Conservation (phyloP, 805 yeast genomes). For the Danielia reshetovae region DNA sequence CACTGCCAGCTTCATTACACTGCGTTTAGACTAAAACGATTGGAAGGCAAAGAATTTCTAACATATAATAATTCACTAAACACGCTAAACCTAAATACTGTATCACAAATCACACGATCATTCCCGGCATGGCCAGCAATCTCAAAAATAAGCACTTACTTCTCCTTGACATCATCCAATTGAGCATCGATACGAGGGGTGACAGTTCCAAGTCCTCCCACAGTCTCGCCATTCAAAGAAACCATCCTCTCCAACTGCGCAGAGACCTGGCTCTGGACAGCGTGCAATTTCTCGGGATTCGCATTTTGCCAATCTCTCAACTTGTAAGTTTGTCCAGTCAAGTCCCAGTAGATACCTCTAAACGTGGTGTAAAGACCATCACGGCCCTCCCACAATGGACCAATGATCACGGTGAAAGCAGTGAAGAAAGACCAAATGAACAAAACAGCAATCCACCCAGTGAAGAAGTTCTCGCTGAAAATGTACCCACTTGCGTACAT, state of each 20-base stretch:
- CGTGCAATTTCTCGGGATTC: constrained; percentile 74
- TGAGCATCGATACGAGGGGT: constrained; percentile 12
- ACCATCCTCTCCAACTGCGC: constrained; percentile 17
- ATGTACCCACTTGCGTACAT: constrained; percentile 81
- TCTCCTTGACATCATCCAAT: constrained; percentile 9
- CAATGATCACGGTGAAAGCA: constrained; percentile 57
- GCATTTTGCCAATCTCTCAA: constrained; percentile 69
- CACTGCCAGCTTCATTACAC: too few species aligned
- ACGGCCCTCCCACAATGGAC: constrained; percentile 75
- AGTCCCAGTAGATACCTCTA: constrained; percentile 85
- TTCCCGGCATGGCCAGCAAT: too few species aligned
- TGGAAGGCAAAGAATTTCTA: too few species aligned
- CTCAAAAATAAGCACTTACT: too few species aligned
- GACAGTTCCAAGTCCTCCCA: constrained; percentile 7
- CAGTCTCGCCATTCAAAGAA: constrained; percentile 9
- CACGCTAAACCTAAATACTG: too few species aligned
- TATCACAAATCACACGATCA: too few species aligned
- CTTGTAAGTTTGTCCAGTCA: constrained; percentile 70
- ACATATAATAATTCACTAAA: too few species aligned
- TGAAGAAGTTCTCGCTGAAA: constrained; percentile 71
- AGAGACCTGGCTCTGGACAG: constrained; percentile 60
- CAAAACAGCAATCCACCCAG: constrained; percentile 85
- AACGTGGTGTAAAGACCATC: constrained; percentile 57
- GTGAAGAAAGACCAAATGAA: constrained; percentile 78
- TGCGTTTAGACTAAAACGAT: too few species aligned